phyloP scores from a whole-genome alignment of 495 filamentous ascomycete species.

The Lophium mytilinum region DNA sequence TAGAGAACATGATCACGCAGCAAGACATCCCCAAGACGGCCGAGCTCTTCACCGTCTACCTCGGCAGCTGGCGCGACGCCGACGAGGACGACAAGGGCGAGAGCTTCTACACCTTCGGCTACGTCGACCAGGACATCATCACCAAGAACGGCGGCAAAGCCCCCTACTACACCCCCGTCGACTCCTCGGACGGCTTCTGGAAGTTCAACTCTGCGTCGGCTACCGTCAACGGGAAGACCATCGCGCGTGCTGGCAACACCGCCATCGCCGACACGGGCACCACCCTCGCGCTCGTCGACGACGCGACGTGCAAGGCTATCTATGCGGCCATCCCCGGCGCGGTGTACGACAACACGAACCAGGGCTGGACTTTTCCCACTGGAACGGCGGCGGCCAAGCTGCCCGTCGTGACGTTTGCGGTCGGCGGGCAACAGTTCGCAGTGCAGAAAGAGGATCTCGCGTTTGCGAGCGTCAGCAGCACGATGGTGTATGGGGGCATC shows the following conservation, averaged over 20 bases:
- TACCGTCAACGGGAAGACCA: conserved; percentile 51
- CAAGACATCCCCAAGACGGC: conserved; percentile 52
- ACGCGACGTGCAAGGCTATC: conserved; percentile 56
- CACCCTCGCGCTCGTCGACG: conserved; percentile 61
- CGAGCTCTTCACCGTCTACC: conserved; percentile 67
- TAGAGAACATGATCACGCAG: conserved; percentile 70
- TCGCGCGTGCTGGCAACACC: conserved; percentile 54
- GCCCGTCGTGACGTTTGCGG: conserved; percentile 60
- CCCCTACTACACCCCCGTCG: conserved; percentile 56
- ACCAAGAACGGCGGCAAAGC: conserved; percentile 43
- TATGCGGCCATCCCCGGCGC: conserved; percentile 65
- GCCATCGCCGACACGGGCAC: conserved; percentile 77
- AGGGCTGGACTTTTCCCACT: conserved; percentile 62
- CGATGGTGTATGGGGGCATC: conserved; percentile 63
- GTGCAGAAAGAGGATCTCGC: conserved; percentile 66
- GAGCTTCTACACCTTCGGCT: conserved; percentile 76
- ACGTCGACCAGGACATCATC: conserved; percentile 59
- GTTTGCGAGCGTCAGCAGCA: conserved; percentile 53
- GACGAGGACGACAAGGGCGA: conserved; percentile 46
- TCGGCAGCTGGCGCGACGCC: conserved; percentile 55
- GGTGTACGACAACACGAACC: conserved; percentile 51
- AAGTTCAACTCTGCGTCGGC: conserved; percentile 53
- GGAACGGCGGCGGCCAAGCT: conserved; percentile 48
- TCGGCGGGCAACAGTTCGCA: conserved; percentile 56
- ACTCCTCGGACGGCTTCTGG: conserved; percentile 69